Evolutionary conservation across 768 basidiomycete genomes (phyloP).

Genomic region (Russula ochroleuca): DNA sequence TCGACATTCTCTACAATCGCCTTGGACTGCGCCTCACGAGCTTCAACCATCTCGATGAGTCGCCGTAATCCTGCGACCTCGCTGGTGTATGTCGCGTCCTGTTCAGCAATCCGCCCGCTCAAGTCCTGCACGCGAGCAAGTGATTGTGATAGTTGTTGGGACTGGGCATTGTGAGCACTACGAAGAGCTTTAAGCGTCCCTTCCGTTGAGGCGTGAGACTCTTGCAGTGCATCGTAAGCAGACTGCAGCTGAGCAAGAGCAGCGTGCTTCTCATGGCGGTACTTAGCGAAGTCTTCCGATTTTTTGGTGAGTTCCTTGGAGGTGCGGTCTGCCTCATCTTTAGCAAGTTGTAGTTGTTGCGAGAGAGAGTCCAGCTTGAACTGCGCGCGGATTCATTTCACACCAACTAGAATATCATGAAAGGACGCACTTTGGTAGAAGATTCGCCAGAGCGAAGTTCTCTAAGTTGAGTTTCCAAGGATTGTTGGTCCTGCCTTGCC

Average conservation of each 20-base stretch:
- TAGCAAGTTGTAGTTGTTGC: conserved; percentile 75
- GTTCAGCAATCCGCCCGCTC: conserved; percentile 73
- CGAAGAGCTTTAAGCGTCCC: conserved; percentile 70
- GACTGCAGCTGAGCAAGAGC: conserved; percentile 74
- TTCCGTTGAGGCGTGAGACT: conserved; percentile 62
- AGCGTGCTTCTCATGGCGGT: conserved; percentile 74
- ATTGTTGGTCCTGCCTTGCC: conserved; percentile 66
- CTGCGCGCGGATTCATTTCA: conserved; percentile 37
- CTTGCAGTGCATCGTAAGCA: conserved; percentile 65
- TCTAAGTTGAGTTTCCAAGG: conserved; percentile 61
- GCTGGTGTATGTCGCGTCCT: conserved; percentile 74
- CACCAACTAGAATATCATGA: conserved; percentile 8
- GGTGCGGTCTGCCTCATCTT: conserved; percentile 69
- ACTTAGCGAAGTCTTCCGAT: conserved; percentile 78
- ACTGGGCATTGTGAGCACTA: conserved; percentile 63
- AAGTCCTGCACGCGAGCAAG: conserved; percentile 71
- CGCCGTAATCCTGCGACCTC: conserved; percentile 73
- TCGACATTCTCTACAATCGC: conserved; percentile 79
- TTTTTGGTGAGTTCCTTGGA: conserved; percentile 64
- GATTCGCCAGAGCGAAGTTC: conserved; percentile 73
- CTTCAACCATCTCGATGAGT: conserved; percentile 80
- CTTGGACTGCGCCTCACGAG: conserved; percentile 80
- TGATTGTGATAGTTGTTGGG: conserved; percentile 72
- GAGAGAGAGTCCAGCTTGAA: conserved; percentile 83
- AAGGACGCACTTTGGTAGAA: conserved; percentile 58